Evolutionary conservation across 345 rosid species (phyloP), one percentile per base, ranked within the genome.

Genomic region (Heritiera littoralis): DNA sequence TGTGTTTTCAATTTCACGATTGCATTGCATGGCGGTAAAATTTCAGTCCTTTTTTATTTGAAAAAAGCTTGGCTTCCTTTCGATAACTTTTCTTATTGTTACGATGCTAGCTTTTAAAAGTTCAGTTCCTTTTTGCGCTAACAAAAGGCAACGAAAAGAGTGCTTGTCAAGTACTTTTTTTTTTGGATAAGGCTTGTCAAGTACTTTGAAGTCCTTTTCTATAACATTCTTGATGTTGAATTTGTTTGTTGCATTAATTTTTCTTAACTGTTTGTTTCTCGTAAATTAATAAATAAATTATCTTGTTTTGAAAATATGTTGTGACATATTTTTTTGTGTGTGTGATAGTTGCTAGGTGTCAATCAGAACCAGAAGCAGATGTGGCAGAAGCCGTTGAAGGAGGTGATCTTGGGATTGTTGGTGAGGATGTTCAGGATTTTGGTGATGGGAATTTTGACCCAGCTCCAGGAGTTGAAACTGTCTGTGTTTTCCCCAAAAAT

Each of bases 401-500:
- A 14, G 80, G 88, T 72, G 94, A 92, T 78, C 68, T 89, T 58
- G 94, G 97, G 78, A 83, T 90, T 59, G 87, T 90, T 63, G 88
- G 90, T 77, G 93, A 87, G 43, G 95, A 93, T 80, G 84, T 82
- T 40, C 90, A 84, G 40, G 92, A 93, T 41, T 87, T 87, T 48
- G 86, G 85, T 61, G 87, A 79, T 74, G 85, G 77, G 49, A 83
- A 40, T 75, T 91, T 87, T 66, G 82, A 76, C 66, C 87, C 97
- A 12, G 93, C 97, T 87, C 89, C 92, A 9, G 97, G 94, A 67
- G 84, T 95, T 63, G 90, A 86, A 45, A 90, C 94, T 15, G 83
- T 89, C 59, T 86, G 89, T 49, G 87, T 93, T 80, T 95, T 93
- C 87, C 99, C 96, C 55, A 88, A 91, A 76, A 92, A 95, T 76